phyloP scores from a whole-genome alignment of 2,329 filamentous ascomycete species.

The Xylariaceae sp. region DNA sequence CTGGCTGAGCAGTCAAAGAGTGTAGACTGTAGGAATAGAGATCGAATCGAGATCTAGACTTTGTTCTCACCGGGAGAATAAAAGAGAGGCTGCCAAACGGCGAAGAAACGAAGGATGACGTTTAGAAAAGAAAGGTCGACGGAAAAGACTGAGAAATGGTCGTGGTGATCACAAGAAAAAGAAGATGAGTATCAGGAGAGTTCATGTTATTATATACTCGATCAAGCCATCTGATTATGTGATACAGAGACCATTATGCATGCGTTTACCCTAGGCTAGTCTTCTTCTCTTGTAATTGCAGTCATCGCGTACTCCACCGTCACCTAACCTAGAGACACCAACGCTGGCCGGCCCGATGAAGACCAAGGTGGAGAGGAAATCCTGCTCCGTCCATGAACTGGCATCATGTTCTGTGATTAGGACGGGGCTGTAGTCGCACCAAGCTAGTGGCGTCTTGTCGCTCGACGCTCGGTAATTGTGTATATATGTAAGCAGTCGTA shows the following conservation, averaged over 20 bases:
- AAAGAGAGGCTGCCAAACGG: constrained; percentile 23
- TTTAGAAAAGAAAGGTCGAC: constrained; percentile 17
- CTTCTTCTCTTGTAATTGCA: constrained; percentile 13
- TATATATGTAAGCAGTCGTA: not conserved
- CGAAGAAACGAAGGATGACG: constrained; percentile 15
- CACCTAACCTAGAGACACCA: constrained; percentile 4
- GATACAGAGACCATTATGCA: not conserved
- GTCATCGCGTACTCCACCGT: constrained; percentile 3
- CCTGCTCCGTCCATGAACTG: constrained; percentile 1
- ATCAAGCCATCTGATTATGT: constrained; percentile 3
- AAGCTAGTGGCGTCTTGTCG: not conserved
- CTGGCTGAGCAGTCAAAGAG: too few relatives aligned
- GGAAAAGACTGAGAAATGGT: constrained; percentile 19
- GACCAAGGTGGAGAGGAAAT: constrained; percentile 6
- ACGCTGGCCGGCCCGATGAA: constrained; percentile 3
- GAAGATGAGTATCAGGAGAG: constrained; percentile 1
- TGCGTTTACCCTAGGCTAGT: constrained; percentile 11
- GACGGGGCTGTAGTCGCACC: constrained; percentile 3
- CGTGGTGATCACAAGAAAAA: constrained; percentile 11
- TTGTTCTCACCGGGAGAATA: constrained; percentile 26
- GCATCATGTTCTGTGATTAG: constrained; percentile 1
- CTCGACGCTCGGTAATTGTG: not conserved
- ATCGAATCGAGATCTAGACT: constrained; percentile 22
- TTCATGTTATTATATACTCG: constrained; percentile 20
- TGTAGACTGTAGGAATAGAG: constrained; percentile 7